Evolutionary conservation across 1,284 basidiomycete genomes (phyloP).

Genomic region (Cerioporus squamosus): DNA sequence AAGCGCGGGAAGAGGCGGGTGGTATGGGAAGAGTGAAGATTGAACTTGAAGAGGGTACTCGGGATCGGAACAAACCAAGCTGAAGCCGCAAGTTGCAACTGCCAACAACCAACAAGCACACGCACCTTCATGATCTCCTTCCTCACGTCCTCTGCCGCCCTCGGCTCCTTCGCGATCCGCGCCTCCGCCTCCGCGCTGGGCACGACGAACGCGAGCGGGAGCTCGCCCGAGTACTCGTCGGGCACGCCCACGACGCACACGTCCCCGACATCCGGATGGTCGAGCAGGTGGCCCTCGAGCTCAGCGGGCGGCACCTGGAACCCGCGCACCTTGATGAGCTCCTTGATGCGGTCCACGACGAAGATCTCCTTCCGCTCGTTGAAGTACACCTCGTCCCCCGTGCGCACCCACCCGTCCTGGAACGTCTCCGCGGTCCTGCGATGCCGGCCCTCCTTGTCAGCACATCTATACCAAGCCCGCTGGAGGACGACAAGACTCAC

Average conservation of each 20-base stretch:
- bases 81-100: too few species aligned
- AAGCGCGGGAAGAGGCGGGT: too few species aligned
- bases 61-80: too few species aligned
- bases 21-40: too few species aligned
- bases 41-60: too few species aligned
- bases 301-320: slow-evolving; percentile 41
- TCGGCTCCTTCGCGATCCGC: slow-evolving; percentile 13
- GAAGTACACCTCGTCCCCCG: slow-evolving; percentile 49
- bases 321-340: slow-evolving; percentile 28
- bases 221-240: slow-evolving; percentile 78
- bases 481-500: slow-evolving; percentile 36
- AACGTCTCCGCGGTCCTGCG: slow-evolving; percentile 48
- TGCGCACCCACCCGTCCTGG: slow-evolving; percentile 48
- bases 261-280: slow-evolving; percentile 54
- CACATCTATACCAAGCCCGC: too few species aligned
- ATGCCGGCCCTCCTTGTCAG: neutral
- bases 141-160: slow-evolving; percentile 13
- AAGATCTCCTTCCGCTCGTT: slow-evolving; percentile 45
- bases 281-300: slow-evolving; percentile 63
- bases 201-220: slow-evolving; percentile 47
- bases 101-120: too few species aligned
- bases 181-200: slow-evolving; percentile 21
- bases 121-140: slow-evolving; percentile 41
- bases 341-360: slow-evolving; percentile 50
- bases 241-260: slow-evolving; percentile 71